Conservation (phyloP, 1,284 basidiomycete species). For the Pseudozyma thailandica region DNA sequence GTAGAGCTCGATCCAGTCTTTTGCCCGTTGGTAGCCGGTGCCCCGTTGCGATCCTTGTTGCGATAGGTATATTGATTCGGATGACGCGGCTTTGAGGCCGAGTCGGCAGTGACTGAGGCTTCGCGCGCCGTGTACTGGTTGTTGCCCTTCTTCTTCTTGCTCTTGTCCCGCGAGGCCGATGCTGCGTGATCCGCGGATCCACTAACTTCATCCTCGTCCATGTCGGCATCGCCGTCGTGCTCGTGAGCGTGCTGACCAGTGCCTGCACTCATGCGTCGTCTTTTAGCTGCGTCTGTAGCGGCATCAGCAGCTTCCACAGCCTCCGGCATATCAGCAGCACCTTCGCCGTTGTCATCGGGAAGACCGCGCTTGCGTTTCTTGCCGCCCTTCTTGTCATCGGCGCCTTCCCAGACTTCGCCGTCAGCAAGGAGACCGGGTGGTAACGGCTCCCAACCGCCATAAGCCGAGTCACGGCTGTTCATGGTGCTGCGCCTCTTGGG, state of each 20-base stretch:
- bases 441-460: constrained; percentile 84
- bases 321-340: constrained; percentile 22
- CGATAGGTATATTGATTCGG: constrained; percentile 76
- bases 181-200: constrained; percentile 9
- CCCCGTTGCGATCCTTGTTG: constrained; percentile 67
- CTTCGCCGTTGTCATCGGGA: constrained; percentile 38
- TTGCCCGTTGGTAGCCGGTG: constrained; percentile 18
- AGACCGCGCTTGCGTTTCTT: constrained; percentile 58
- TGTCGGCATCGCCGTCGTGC: constrained; percentile 30
- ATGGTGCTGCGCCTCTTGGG: constrained; percentile 84
- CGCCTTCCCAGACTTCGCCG: constrained; percentile 61
- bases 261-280: constrained; percentile 49
- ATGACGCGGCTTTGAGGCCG: constrained; percentile 61
- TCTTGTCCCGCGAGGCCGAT: constrained; percentile 25
- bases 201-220: constrained; percentile 32
- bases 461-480: constrained; percentile 94
- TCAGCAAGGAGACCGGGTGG: constrained; percentile 66
- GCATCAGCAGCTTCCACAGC: constrained; percentile 26
- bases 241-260: constrained; percentile 11
- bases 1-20: constrained; percentile 42
- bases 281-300: constrained; percentile 44
- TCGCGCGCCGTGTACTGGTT: constrained; percentile 42
- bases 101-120: constrained; percentile 32
- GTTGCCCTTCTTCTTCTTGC: constrained; percentile 51
- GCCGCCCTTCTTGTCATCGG: constrained; percentile 62